Conservation (phyloP, 1,139 yeast genomes). For the Nadsonia commutata region DNA sequence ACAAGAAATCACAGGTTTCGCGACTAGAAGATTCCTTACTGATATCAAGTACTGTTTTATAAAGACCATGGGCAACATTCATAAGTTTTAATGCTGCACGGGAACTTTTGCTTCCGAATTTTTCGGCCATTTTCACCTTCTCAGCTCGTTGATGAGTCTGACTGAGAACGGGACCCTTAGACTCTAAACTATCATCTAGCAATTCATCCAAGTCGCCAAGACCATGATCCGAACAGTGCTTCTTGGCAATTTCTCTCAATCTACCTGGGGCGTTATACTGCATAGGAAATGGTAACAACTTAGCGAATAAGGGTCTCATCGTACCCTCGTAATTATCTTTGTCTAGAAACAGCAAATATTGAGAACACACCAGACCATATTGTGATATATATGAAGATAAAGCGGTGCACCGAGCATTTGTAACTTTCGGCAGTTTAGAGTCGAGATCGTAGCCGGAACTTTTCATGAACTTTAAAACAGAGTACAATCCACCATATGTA, state of each 20-base stretch:
- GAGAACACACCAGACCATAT: constrained; percentile 33
- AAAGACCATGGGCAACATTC: neutral
- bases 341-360: constrained; percentile 48
- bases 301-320: constrained; percentile 45
- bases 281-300: constrained; percentile 65
- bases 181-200: neutral
- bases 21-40: neutral
- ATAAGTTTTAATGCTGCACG: neutral
- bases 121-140: neutral
- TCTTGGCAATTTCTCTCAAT: constrained; percentile 34
- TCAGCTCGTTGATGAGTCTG: neutral
- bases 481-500: constrained; percentile 33
- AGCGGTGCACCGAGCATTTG: constrained; percentile 19
- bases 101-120: neutral
- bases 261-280: constrained; percentile 64
- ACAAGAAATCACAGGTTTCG: neutral
- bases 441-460: constrained; percentile 14
- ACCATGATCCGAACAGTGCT: constrained; percentile 24
- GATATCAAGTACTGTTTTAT: neutral
- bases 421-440: constrained; percentile 10
- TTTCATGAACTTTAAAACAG: constrained; percentile 30
- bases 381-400: constrained; percentile 28
- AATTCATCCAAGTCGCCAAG: neutral
- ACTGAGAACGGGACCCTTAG: neutral
- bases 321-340: constrained; percentile 48